Evolutionary conservation across 2,329 filamentous ascomycete species (phyloP).

Genomic region (Pseudocercospora musae): DNA sequence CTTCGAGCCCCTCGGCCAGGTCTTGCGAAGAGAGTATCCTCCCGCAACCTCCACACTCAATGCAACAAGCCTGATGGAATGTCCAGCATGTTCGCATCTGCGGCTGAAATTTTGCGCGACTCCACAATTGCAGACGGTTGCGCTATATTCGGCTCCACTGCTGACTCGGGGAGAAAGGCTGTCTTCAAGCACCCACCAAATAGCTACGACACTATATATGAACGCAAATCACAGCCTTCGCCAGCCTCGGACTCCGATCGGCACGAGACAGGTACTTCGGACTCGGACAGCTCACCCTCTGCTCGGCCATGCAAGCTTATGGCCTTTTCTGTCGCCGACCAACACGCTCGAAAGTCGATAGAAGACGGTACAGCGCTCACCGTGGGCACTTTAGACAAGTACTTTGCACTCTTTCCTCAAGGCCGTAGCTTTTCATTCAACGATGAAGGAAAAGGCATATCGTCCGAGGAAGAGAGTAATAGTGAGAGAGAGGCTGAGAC

Average conservation of each 20-base stretch:
- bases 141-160: slow-evolving; percentile 30
- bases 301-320: slow-evolving; percentile 25
- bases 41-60: slow-evolving; percentile 4
- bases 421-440: slow-evolving; percentile 32
- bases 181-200: slow-evolving; percentile 13
- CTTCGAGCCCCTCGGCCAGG: slow-evolving; percentile 1
- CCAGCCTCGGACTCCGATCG: slow-evolving; percentile 21
- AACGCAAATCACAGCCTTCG: slow-evolving; percentile 10
- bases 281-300: slow-evolving; percentile 24
- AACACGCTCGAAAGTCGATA: slow-evolving; percentile 24
- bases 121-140: slow-evolving; percentile 31
- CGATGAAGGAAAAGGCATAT: slow-evolving; percentile 24
- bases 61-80: slow-evolving; percentile 17
- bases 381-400: slow-evolving; percentile 29
- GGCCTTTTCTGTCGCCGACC: slow-evolving; percentile 24
- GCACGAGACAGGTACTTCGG: slow-evolving; percentile 20
- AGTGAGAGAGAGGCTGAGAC: slow-evolving; percentile 25
- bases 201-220: slow-evolving; percentile 4
- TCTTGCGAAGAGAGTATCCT: slow-evolving; percentile 16
- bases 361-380: slow-evolving; percentile 25
- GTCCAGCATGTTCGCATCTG: slow-evolving; percentile 25
- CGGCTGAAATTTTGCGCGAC: slow-evolving; percentile 30
- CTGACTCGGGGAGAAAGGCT: slow-evolving; percentile 15
- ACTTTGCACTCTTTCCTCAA: slow-evolving; percentile 27
- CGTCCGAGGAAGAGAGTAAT: slow-evolving; percentile 28